phyloP scores from a whole-genome alignment of 306 rosid species.

The Senna tora region DNA sequence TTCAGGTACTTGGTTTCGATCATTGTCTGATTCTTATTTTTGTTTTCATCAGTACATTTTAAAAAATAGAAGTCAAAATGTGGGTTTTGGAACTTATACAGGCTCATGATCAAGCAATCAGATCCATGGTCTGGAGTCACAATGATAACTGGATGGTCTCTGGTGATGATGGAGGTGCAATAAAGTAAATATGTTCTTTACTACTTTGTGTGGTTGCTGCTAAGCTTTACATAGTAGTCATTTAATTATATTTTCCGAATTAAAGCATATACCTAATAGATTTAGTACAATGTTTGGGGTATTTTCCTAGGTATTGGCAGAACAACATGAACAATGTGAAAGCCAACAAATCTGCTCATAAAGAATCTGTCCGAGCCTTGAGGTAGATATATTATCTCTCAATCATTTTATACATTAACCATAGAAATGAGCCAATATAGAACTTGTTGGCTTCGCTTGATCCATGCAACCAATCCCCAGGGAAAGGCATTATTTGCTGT shows the following conservation, averaged over 20 bases:
- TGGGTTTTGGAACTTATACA: constrained; percentile 44
- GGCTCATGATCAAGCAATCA: constrained; percentile 99
- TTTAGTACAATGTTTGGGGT: constrained; percentile 33
- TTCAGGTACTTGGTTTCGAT: constrained; percentile 68
- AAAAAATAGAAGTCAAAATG: not conserved
- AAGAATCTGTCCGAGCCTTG: constrained; percentile 96
- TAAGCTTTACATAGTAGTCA: constrained; percentile 19
- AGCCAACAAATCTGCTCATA: constrained; percentile 97
- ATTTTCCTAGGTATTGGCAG: constrained; percentile 87
- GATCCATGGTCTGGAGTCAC: constrained; percentile 99
- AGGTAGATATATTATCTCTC: constrained; percentile 55
- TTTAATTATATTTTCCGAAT: constrained; percentile 21
- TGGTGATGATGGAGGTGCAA: constrained; percentile 98
- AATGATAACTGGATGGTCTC: constrained; percentile 99
- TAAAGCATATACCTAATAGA: constrained; percentile 19
- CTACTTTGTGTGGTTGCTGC: constrained; percentile 29
- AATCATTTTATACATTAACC: constrained; percentile 12
- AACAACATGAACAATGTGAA: constrained; percentile 98
- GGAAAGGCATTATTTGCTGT: too few species aligned
- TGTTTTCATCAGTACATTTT: constrained; percentile 20
- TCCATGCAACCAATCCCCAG: too few species aligned
- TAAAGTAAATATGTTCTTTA: constrained; percentile 66
- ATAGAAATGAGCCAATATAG: too few species aligned
- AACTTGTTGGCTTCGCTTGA: too few species aligned
- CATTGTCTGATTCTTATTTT: constrained; percentile 22